Percentiles rank a stretch among this genome's conserved stretches.
Conservation (phyloP, 1,139 yeast genomes). For the Candida glucosophila region DNA sequence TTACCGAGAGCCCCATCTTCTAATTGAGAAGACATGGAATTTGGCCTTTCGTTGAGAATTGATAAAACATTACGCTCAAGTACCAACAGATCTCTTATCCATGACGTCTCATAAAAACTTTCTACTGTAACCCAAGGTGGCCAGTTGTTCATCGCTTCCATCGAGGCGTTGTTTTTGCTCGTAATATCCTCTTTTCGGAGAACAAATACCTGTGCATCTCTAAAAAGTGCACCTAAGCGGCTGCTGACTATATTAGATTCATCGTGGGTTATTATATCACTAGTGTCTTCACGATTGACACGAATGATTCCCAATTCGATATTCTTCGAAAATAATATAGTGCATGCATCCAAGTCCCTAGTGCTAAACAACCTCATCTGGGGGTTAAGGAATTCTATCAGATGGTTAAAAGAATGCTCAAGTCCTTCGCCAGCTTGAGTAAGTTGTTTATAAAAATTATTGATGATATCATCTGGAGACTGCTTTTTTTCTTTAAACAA, state of each 20-base stretch:
- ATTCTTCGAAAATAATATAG: constrained; percentile 58
- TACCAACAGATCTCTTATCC: constrained; percentile 48
- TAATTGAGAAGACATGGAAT: constrained; percentile 13
- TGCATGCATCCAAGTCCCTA: constrained; percentile 24
- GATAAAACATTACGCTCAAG: constrained; percentile 58
- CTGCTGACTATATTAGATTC: constrained; percentile 43
- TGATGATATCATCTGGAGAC: constrained; percentile 25
- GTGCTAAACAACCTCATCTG: constrained; percentile 34
- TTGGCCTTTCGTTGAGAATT: constrained; percentile 57
- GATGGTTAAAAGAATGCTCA: constrained; percentile 30
- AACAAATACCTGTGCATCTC: constrained; percentile 66
- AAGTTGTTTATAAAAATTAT: constrained; percentile 24
- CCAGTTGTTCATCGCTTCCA: constrained; percentile 36
- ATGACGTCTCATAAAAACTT: constrained; percentile 59
- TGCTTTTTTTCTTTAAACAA: constrained; percentile 8
- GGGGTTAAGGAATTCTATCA: constrained; percentile 36
- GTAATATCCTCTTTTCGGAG: constrained; percentile 34
- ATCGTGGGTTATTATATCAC: constrained; percentile 30
- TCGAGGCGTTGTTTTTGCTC: constrained; percentile 15
- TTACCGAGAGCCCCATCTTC: constrained; percentile 14
- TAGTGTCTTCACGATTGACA: constrained; percentile 42
- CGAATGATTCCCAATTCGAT: constrained; percentile 61
- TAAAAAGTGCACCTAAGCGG: constrained; percentile 63
- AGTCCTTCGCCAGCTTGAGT: constrained; percentile 17
- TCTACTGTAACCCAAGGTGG: constrained; percentile 82